Percentiles rank a stretch among this genome's conserved stretches.
phyloP scores from a whole-genome alignment of 768 basidiomycete genomes.

The Trametes cinnabarina region DNA sequence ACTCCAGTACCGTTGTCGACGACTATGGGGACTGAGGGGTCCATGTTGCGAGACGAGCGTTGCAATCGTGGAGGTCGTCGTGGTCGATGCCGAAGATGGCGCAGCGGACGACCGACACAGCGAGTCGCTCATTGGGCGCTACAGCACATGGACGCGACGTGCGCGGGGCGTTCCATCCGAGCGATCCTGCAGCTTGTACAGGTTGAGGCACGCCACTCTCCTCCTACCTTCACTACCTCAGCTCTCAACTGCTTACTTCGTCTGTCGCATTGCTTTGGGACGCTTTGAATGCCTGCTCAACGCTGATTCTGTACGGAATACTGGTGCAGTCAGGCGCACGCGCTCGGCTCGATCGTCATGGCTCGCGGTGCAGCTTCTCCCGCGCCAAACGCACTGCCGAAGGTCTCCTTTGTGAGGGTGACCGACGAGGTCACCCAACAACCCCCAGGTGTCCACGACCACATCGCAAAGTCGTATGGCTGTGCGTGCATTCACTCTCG shows the following conservation, averaged over 20 bases:
- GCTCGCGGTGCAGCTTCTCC: slow-evolving; percentile 41
- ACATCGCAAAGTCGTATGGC: slow-evolving; percentile 65
- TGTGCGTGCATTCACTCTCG: slow-evolving; percentile 47
- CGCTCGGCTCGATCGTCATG: slow-evolving; percentile 28
- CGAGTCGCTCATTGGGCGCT: neutral
- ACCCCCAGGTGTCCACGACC: slow-evolving; percentile 62
- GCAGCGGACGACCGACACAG: neutral
- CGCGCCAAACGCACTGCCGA: slow-evolving; percentile 48
- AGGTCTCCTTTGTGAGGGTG: slow-evolving; percentile 64
- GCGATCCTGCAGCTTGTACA: too few relatives aligned
- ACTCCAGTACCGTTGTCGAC: slow-evolving; percentile 70
- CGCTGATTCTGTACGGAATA: neutral
- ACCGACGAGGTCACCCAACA: slow-evolving; percentile 61
- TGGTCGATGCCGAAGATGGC: slow-evolving; percentile 19
- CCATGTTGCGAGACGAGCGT: slow-evolving; percentile 26
- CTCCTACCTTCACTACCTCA: neutral
- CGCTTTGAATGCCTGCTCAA: neutral
- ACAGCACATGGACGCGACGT: neutral
- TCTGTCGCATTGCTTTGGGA: neutral
- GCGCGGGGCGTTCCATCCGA: slow-evolving; percentile 8
- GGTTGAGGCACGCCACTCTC: neutral
- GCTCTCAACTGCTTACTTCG: neutral
- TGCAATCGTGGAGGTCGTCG: slow-evolving; percentile 13
- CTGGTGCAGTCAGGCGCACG: neutral
- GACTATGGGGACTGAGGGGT: slow-evolving; percentile 44